phyloP scores from a whole-genome alignment of 768 basidiomycete genomes.

The Phanerodontia chrysosporium region DNA sequence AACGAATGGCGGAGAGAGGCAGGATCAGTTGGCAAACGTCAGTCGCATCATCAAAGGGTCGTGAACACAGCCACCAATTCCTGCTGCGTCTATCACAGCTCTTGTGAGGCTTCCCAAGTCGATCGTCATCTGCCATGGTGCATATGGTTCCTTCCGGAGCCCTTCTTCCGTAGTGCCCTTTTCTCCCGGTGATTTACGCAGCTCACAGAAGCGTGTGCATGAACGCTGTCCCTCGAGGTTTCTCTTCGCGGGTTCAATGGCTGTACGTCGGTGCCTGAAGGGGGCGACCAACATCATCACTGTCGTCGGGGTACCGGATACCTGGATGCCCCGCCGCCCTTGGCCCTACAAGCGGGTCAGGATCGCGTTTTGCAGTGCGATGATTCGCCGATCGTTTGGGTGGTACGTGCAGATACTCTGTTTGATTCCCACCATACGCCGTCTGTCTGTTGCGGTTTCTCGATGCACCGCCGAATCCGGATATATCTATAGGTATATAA shows the following conservation, averaged over 20 bases:
- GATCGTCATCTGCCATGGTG: not conserved
- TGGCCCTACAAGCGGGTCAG: not conserved
- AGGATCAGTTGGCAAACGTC: slow-evolving; percentile 1
- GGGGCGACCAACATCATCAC: slow-evolving; percentile 2
- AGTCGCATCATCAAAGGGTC: slow-evolving; percentile 2
- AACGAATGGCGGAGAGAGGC: not conserved
- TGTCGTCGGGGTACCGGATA: slow-evolving; percentile 1
- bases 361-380: slow-evolving; percentile 4
- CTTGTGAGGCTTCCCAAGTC: not conserved
- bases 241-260: not conserved
- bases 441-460: not conserved
- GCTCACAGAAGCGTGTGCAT: not conserved
- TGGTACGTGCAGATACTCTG: not conserved
- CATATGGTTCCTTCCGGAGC: not conserved
- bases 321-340: slow-evolving; percentile 3
- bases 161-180: not conserved
- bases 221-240: not conserved
- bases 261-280: slow-evolving; percentile 5
- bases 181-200: not conserved
- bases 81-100: slow-evolving; percentile 2
- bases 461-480: slow-evolving; percentile 3
- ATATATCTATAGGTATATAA: slow-evolving; percentile 5
- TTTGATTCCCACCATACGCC: not conserved
- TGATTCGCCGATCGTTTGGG: slow-evolving; percentile 6
- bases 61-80: slow-evolving; percentile 6